Conservation (phyloP, 2,329 filamentous ascomycete genomes). For the Cadophora malorum region DNA sequence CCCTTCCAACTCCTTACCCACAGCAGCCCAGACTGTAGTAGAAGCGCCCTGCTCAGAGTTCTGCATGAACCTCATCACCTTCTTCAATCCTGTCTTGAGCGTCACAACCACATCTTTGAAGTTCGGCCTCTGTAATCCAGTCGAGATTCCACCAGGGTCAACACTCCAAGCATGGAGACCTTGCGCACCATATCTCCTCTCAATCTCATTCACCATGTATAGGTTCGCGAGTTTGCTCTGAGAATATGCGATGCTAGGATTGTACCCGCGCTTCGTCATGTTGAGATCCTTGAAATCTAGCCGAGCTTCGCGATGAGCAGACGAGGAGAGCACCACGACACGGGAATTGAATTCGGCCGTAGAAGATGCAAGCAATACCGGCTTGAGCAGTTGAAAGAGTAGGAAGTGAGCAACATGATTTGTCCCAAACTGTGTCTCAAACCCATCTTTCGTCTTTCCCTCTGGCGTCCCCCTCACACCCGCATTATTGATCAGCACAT, state of each 20-base stretch:
- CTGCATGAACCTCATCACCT: conserved; percentile 39
- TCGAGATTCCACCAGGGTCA: conserved; percentile 48
- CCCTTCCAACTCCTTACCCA: conserved; percentile 20
- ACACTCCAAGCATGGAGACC: conserved; percentile 51
- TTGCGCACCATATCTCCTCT: conserved; percentile 49
- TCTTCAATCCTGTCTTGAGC: conserved; percentile 45
- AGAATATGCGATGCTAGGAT: conserved; percentile 46
- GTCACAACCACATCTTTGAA: not conserved
- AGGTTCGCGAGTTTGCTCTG: conserved; percentile 46
- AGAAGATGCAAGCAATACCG: conserved; percentile 34
- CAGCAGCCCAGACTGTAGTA: conserved; percentile 45
- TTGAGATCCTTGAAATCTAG: conserved; percentile 45
- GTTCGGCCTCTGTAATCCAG: conserved; percentile 40
- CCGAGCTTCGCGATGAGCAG: conserved; percentile 47
- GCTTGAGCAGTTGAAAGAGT: conserved; percentile 10
- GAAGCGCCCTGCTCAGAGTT: conserved; percentile 48
- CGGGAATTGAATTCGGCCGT: conserved; percentile 51
- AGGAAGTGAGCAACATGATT: conserved; percentile 2
- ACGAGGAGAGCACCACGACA: conserved; percentile 50
- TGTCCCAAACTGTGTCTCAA: not conserved
- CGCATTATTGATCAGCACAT: conserved; percentile 14
- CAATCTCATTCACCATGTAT: conserved; percentile 51
- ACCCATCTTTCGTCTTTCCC: not conserved
- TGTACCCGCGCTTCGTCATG: conserved; percentile 7
- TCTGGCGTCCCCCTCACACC: not conserved